Evolutionary conservation across 1,284 basidiomycete species (phyloP).

Genomic region (Cryptococcus jaspeensis): DNA sequence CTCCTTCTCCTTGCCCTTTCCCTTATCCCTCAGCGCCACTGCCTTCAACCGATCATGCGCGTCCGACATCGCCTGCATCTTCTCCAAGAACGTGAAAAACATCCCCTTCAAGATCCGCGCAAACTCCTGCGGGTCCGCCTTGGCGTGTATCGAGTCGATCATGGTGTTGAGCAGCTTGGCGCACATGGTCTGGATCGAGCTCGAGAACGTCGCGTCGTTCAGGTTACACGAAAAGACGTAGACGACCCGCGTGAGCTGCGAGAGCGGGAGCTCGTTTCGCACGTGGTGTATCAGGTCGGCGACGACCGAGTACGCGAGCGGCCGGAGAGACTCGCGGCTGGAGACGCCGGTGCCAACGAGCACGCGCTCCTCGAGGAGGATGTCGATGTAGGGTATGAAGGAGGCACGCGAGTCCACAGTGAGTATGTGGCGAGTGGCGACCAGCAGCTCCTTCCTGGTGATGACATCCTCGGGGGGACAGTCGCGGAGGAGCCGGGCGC

Average conservation of each 20-base stretch:
- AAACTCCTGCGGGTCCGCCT: conserved; percentile 68
- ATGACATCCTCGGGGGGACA: conserved; percentile 85
- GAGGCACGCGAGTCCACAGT: conserved; percentile 76
- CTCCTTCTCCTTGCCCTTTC: conserved; percentile 45
- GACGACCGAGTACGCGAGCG: conserved; percentile 81
- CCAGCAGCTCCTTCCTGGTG: conserved; percentile 86
- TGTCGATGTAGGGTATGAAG: conserved; percentile 82
- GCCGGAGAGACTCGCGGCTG: conserved; percentile 78
- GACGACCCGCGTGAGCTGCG: conserved; percentile 77
- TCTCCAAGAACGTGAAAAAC: conserved; percentile 81
- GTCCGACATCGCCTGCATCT: conserved; percentile 75
- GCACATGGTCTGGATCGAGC: conserved; percentile 84
- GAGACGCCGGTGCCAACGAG: conserved; percentile 76
- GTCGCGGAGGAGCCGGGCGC: conserved; percentile 86
- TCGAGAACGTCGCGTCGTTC: conserved; percentile 82
- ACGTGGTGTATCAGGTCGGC: conserved; percentile 94
- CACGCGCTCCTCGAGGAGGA: conserved; percentile 88
- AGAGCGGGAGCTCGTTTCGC: conserved; percentile 73
- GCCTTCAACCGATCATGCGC: conserved; percentile 57
- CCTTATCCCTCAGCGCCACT: conserved; percentile 41
- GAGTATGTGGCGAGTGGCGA: conserved; percentile 89
- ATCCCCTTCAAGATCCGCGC: conserved; percentile 69
- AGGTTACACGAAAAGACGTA: conserved; percentile 84
- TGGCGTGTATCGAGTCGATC: conserved; percentile 75
- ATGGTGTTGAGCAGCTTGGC: conserved; percentile 91